phyloP scores from a whole-genome alignment of 139 green algal species.

The Closterium sp. region DNA sequence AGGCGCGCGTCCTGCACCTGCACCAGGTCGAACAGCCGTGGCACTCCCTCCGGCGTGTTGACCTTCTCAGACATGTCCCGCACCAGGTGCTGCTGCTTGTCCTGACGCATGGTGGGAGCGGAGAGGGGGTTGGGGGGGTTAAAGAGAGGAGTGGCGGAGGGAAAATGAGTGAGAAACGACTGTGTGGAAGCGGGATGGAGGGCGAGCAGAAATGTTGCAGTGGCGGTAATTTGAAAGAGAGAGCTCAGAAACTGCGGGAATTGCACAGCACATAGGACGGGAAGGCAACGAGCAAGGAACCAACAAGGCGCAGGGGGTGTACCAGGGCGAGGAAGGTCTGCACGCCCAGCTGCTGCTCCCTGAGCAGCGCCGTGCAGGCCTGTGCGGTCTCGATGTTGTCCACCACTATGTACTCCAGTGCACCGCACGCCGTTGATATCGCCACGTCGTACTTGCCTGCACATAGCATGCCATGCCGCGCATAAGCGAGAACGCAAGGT shows the following conservation, averaged over 20 bases:
- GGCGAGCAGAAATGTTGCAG: not conserved
- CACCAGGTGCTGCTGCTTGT: conserved; percentile 50
- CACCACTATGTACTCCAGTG: conserved; percentile 93
- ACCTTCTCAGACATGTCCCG: conserved; percentile 44
- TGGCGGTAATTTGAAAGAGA: not conserved
- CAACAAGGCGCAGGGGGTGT: not conserved
- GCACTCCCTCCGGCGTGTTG: conserved; percentile 71
- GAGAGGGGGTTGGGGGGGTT: not conserved
- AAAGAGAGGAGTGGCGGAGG: not conserved
- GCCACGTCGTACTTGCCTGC: conserved; percentile 87
- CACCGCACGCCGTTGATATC: conserved; percentile 77
- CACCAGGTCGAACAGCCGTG: conserved; percentile 89
- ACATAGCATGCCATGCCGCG: not conserved
- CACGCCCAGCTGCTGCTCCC: conserved; percentile 70
- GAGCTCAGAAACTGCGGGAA: not conserved
- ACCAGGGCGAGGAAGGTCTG: conserved; percentile 92
- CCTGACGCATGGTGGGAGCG: conserved; percentile 15
- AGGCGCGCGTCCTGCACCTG: conserved; percentile 57
- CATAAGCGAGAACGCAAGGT: not conserved
- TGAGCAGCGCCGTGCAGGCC: conserved; percentile 78
- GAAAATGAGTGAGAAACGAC: not conserved
- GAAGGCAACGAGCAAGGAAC: not conserved
- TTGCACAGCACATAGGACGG: not conserved
- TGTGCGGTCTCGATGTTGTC: conserved; percentile 81
- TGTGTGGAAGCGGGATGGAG: not conserved